Base-by-base conservation (phyloP, 73 alveolate species). In the Uronychia binucleata region DNA sequence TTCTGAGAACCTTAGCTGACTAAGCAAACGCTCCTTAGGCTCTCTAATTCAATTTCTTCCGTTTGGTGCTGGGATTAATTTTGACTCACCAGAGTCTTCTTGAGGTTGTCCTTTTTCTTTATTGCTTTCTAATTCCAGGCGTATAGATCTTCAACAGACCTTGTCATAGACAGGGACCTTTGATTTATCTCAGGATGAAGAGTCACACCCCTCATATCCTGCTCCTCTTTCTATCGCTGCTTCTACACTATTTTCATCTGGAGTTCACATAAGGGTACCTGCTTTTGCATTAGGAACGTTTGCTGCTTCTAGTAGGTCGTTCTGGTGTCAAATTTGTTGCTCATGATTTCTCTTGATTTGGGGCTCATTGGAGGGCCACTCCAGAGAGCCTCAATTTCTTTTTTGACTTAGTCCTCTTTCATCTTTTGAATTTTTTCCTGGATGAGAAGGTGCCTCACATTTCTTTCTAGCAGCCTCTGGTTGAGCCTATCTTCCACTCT, bases 281-380 rank as follows among this genome's bases (percentile, higher is more conserved):
- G 5, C 67, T 46, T 46, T 5, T 46, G 67, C 5, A 46, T 46
- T 19, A 46, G 19, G 19, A 46, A 46, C 5, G 67, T 19, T 46
- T 46, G 19, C 19, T 46, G 67, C 67, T 46, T 46, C 5, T 46
- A 5, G 67, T 46, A 46, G 19, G 67, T 46, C 5, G 67, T 11
- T 19, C 67, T 5, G 5, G 67, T 5, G 67, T 46, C 67, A 11
- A 5, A 11, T 46, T 19, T 46, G n/a, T 46, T 11, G 67, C 19
- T 46, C 67, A 46, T 46, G 19, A 46, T 46, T 46, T 46, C 67
- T 11, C 5, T 46, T 46, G 67, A 46, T 46, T 46, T 46, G 19
- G 67, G 67, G 19, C 67, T 46, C 67, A 46, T 46, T 46, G 67
- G 67, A 46, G 67, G 67, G n/a, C n/a, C n/a, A n/a, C n/a, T n/a